Base-by-base conservation (phyloP, 768 basidiomycete genomes). In the Boletus pseudopeckii region DNA sequence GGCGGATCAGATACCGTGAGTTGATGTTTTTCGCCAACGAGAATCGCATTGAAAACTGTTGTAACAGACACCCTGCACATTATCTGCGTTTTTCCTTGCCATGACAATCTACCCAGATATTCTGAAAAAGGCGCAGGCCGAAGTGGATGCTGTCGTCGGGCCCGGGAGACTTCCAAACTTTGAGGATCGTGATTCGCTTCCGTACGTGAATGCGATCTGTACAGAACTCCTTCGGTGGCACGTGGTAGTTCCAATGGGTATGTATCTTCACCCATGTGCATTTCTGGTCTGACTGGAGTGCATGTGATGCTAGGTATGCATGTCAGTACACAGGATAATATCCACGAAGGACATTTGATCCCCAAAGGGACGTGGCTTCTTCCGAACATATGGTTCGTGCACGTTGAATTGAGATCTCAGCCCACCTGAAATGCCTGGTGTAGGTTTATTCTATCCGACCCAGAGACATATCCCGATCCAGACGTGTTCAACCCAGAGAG, bases 1-100 rank as follows among this genome's bases (percentile, higher is more conserved):
- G 80, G 39, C 26, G 64, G 52, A 45, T 32, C 58, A 3, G 60
- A 65, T 7, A 62, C 57, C 0, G 62, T 58, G 13, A 22, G 50
- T 36, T 6, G 7, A 8, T 6, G 0, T 1, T 6, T 26, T 26
- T 6, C 24, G 5, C 24, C 6, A 26, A 26, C 6, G 5, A 6
- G 7, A 39, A 34, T 39, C 11, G 11, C 9, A 13, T 18, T 48
- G 22, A 39, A 52, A 10, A n/a, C 1, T 6, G 7, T 2, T n/a
- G 7, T 75, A 33, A 63, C 20, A 57, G 61, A 61, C 30, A 32
- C 10, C 30, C 30, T 11, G 52, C 15, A 15, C 48, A 11, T 18
- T 58, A 30, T 53, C 32, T 9, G 55, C 53, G 0, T 65, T 65
- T 32, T 62, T 65, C 52, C 59, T 64, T 22, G 63, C 48, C 3